Percentiles rank a stretch among this genome's conserved stretches.
Conservation (phyloP, 169 alveolate genomes). For the Cyclospora cayetanensis region DNA sequence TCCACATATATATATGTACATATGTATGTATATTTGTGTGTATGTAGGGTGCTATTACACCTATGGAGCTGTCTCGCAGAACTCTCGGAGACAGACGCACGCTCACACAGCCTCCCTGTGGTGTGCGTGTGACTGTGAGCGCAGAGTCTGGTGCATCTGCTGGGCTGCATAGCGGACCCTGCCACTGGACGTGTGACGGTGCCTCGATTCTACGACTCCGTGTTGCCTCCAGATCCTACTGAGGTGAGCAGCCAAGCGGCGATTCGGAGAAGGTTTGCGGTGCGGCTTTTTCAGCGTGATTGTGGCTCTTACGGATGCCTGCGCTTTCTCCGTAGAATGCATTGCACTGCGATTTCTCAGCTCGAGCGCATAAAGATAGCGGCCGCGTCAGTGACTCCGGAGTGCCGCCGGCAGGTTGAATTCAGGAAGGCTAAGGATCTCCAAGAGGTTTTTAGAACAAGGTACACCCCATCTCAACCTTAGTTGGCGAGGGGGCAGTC, state of each 20-base stretch:
- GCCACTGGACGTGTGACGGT: constrained; percentile 52
- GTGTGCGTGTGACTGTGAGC: neutral
- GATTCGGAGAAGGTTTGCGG: too few relatives aligned
- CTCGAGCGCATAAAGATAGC: constrained; percentile 55
- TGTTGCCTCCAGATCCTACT: constrained; percentile 12
- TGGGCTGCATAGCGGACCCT: constrained; percentile 46
- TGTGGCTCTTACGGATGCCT: too few relatives aligned
- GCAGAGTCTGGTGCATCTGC: constrained; percentile 53
- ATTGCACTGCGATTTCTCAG: constrained; percentile 4
- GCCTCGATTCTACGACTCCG: constrained; percentile 65
- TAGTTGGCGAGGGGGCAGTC: neutral
- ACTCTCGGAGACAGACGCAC: too few relatives aligned
- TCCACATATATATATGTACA: neutral
- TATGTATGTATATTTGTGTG: neutral
- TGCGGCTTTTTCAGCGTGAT: too few relatives aligned
- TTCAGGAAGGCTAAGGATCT: neutral
- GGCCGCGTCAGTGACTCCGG: constrained; percentile 21
- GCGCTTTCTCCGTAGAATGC: too few relatives aligned
- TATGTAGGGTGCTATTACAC: neutral
- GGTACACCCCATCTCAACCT: neutral
- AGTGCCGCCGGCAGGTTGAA: neutral
- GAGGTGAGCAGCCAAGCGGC: constrained; percentile 16
- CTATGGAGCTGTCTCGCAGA: neutral
- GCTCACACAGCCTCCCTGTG: neutral
- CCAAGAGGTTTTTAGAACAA: constrained; percentile 15